Conservation (phyloP, 2,329 filamentous ascomycete genomes). For the Fusarium phyllophilum region DNA sequence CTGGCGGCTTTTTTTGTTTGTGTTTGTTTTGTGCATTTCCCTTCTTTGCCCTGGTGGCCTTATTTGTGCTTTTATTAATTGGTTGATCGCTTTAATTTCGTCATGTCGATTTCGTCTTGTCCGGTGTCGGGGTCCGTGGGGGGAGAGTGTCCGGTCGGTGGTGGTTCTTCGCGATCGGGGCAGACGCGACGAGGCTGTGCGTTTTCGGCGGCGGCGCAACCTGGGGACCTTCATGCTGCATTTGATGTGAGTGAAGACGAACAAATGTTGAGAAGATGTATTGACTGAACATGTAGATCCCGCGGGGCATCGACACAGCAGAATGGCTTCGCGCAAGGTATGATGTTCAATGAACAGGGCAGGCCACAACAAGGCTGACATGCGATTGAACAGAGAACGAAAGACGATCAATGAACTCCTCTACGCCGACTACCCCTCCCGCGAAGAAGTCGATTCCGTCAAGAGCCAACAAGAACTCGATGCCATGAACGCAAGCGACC, state of each 20-base stretch:
- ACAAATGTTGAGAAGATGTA: fast-evolving
- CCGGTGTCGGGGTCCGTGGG: slow-evolving; percentile 46
- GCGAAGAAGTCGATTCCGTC: slow-evolving; percentile 51
- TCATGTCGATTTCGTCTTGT: slow-evolving; percentile 47
- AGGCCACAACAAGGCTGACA: neutral
- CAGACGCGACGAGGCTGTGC: slow-evolving; percentile 30
- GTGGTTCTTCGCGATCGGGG: neutral
- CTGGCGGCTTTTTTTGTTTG: slow-evolving; percentile 20
- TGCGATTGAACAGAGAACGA: slow-evolving; percentile 48
- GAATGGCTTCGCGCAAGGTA: slow-evolving; percentile 57
- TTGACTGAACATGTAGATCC: slow-evolving; percentile 49
- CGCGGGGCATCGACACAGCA: slow-evolving; percentile 55
- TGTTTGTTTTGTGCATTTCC: neutral
- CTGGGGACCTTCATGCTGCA: slow-evolving; percentile 35
- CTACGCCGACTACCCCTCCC: slow-evolving; percentile 56
- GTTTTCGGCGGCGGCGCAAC: slow-evolving; percentile 29
- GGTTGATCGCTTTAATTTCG: neutral
- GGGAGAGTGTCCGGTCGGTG: slow-evolving; percentile 38
- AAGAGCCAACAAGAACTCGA: slow-evolving; percentile 56
- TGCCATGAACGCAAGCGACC: slow-evolving; percentile 57
- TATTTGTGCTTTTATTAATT: neutral
- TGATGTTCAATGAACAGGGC: neutral
- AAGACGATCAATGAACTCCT: slow-evolving; percentile 61
- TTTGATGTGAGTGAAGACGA: slow-evolving; percentile 13
- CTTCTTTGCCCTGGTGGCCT: slow-evolving; percentile 30